phyloP scores from a whole-genome alignment of 1,139 yeast species.

The Debaryomycetaceae sp. region DNA sequence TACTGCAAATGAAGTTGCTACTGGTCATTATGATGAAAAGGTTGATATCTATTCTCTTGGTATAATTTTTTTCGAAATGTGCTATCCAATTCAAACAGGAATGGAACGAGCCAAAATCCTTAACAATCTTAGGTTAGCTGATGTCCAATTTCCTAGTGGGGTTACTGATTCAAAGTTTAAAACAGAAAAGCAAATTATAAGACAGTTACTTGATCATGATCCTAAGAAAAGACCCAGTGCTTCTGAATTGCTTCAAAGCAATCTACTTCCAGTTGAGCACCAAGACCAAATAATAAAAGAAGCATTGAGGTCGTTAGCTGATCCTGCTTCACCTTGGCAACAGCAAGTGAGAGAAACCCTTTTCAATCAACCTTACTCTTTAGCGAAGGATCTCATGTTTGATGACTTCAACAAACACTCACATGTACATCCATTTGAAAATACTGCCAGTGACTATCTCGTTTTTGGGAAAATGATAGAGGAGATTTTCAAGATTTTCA shows the following conservation, averaged over 20 bases:
- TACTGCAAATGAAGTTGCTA: slow-evolving; percentile 84
- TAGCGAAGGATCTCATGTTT: slow-evolving; percentile 78
- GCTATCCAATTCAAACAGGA: slow-evolving; percentile 74
- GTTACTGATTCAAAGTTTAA: slow-evolving; percentile 51
- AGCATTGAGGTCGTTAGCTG: slow-evolving; percentile 79
- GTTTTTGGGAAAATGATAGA: slow-evolving; percentile 51
- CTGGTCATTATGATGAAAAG: slow-evolving; percentile 80
- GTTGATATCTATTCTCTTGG: slow-evolving; percentile 97
- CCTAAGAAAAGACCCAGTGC: slow-evolving; percentile 83
- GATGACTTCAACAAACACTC: slow-evolving; percentile 43
- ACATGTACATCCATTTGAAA: slow-evolving; percentile 19
- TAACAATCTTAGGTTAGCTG: slow-evolving; percentile 54
- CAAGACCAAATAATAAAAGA: slow-evolving; percentile 88
- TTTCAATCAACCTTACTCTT: slow-evolving; percentile 77
- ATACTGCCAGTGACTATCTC: slow-evolving; percentile 35
- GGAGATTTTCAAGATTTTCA: slow-evolving; percentile 59
- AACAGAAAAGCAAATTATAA: slow-evolving; percentile 65
- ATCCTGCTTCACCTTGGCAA: slow-evolving; percentile 93
- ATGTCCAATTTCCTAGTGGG: slow-evolving; percentile 64
- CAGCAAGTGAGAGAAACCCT: slow-evolving; percentile 84
- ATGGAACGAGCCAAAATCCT: slow-evolving; percentile 86
- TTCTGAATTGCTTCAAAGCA: slow-evolving; percentile 66
- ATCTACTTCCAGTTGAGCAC: slow-evolving; percentile 80
- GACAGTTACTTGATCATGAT: slow-evolving; percentile 67
- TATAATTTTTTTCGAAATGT: slow-evolving; percentile 92